Evolutionary conservation across 345 rosid species (phyloP).

Genomic region (Lepidium aucheri): DNA sequence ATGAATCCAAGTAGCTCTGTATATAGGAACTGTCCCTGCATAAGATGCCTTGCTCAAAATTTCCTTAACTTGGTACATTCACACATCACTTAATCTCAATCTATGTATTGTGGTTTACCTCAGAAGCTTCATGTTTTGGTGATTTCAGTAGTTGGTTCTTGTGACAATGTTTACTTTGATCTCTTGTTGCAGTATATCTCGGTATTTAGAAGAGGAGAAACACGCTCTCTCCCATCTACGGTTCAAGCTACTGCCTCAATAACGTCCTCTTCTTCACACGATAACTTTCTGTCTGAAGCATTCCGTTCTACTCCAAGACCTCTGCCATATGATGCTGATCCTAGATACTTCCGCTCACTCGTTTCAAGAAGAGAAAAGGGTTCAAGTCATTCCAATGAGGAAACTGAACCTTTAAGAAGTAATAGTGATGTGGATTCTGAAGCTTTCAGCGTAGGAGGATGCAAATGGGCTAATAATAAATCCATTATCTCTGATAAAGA

Average conservation of each 20-base stretch:
- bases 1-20: conserved; percentile 61
- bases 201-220: conserved; percentile 71
- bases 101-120: background rate
- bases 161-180: background rate
- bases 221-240: conserved; percentile 65
- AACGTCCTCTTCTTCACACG: conserved; percentile 60
- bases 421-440: conserved; percentile 51
- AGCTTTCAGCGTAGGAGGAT: conserved; percentile 39
- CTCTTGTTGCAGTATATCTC: conserved; percentile 45
- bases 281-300: conserved; percentile 79
- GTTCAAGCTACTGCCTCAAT: conserved; percentile 63
- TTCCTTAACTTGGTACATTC: conserved; percentile 57
- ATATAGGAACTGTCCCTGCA: conserved; percentile 79
- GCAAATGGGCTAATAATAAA: conserved; percentile 49
- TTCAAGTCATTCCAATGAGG: conserved; percentile 74
- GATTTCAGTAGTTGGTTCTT: background rate
- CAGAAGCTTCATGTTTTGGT: background rate
- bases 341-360: conserved; percentile 48
- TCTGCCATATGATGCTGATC: conserved; percentile 82
- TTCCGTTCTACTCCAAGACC: conserved; percentile 92
- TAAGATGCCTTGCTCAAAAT: conserved; percentile 66
- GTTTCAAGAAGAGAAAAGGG: conserved; percentile 76
- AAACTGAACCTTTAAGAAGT: conserved; percentile 70
- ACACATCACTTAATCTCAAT: background rate
- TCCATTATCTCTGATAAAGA: conserved; percentile 49